Evolutionary conservation across 129 eudicot species (phyloP), one percentile per base, ranked within the genome.

Genomic region (Tanacetum coccineum): DNA sequence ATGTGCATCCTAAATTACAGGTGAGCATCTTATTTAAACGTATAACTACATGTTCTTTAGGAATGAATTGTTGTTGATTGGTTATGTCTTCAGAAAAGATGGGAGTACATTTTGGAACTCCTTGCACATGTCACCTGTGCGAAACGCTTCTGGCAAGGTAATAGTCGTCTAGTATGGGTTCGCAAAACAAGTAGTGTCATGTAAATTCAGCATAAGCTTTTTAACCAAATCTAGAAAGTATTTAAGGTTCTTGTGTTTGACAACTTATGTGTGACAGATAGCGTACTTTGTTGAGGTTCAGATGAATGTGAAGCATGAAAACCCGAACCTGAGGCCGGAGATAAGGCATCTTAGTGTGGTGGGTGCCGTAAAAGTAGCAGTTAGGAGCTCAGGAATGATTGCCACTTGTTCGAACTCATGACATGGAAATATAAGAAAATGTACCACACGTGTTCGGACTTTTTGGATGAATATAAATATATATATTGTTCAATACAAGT

Each of bases 131-230:
- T 85, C 97, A 52, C 97, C 97, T 19, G 84, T 91, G 25, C 87
- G 97, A 40, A 87, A 83, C 81, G 87, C 94, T 70, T 80, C 94
- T 53, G 97, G 93, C 62, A 91, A 85, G 96, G 97, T 91, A 77
- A 82, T 15, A 39, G 0, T 70, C 18, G 3, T 58, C 21, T 70
- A 13, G 10, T 0, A 7, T 46, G 69, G 47, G 19, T 64, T 64
- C 4, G 42, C 55, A 47, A 64, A 44, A 25, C 9, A 58, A 21
- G n/a, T 57, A 7, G 18, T 8, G 45, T 9, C 42, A 36, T 36
- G 42, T 15, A 51, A 51, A 15, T 55, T 55, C n/a, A 17, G 36
- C 60, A 55, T 55, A 21, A 55, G 14, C 4, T 55, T 20, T 9
- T 36, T 36, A 9, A 36, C 42, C 42, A 36, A 36, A 36, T 36